Base-by-base conservation (phyloP, 805 yeast genomes). In the Yarrowia osloensis region DNA sequence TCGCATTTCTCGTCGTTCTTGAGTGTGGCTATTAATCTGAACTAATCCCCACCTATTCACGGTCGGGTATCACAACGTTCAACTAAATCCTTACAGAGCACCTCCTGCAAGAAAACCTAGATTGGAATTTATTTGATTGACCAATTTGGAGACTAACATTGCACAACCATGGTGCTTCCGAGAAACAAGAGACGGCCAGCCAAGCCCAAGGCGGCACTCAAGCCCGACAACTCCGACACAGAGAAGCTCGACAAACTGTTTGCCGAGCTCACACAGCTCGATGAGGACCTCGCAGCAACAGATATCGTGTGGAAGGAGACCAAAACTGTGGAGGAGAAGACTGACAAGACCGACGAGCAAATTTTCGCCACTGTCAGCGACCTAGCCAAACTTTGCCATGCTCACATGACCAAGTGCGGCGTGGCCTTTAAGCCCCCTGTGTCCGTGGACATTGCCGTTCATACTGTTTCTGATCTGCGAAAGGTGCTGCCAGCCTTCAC, bases 371-470 rank as follows among this genome's bases (percentile, higher is more conserved):
- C 91, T 71, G 72, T 90, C 17, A 75, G 73, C 5, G 91, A 91
- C 73, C 72, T 89, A 7, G 74, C 85, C 21, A 81, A 83, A 67
- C 77, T 91, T 44, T 79, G 88, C 9, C 86, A 82, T 74, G 92
- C 97, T 0, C 92, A 90, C 74, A 81, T 88, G 2, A 91, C 97
- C 2, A 90, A 90, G 74, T 79, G 90, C 6, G 93, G 92, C 1
- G 81, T 88, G 29, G 84, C 88, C 0, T 88, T 86, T 78, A 86
- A 85, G 71, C 87, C 90, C 2, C 86, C 86, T 1, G 81, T 84
- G 49, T 77, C 80, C 24, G 73, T 76, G 0, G 79, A 78, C 59
- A 85, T 88, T 1, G 86, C 88, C 0, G 79, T 75, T 69, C 77
- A 76, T 13, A 84, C 87, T 28, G 70, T 85, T 6, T 80, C 80